Percentiles rank a stretch among this genome's conserved stretches.
Conservation (phyloP, 2,329 filamentous ascomycete species). For the Rhytidhysteron rufulum region DNA sequence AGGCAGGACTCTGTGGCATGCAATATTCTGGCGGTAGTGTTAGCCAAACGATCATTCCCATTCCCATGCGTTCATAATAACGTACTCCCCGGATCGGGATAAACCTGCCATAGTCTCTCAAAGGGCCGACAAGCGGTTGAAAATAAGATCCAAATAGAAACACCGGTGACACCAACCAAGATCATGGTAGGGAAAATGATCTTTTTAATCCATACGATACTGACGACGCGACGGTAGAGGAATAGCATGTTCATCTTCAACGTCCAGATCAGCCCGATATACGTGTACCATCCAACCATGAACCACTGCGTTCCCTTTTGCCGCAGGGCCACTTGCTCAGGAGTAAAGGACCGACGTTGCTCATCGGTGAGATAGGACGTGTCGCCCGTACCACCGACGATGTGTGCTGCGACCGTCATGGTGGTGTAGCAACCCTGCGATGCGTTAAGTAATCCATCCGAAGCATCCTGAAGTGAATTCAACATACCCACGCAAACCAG, state of each 20-base stretch:
- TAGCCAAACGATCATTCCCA: too few species aligned
- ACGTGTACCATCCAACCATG: constrained; percentile 30
- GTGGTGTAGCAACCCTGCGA: constrained; percentile 12
- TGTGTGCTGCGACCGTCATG: constrained; percentile 18
- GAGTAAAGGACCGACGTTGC: constrained; percentile 27
- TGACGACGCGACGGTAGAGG: constrained; percentile 37
- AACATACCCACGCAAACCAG: constrained; percentile 23
- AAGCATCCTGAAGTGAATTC: constrained; percentile 2
- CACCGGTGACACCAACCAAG: constrained; percentile 20
- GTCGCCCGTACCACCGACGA: constrained; percentile 25
- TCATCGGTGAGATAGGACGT: constrained; percentile 29
- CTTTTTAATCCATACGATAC: constrained; percentile 32
- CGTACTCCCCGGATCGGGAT: constrained; percentile 37
- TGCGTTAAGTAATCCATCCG: not conserved
- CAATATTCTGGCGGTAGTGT: too few species aligned
- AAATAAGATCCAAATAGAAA: constrained; percentile 19
- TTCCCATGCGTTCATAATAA: not conserved
- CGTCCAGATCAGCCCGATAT: constrained; percentile 37
- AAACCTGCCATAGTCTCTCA: constrained; percentile 32
- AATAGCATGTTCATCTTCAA: constrained; percentile 43
- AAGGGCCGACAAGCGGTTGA: constrained; percentile 31
- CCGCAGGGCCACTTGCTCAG: constrained; percentile 22
- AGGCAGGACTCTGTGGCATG: constrained; percentile 28
- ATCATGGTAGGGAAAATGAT: constrained; percentile 35
- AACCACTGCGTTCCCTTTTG: constrained; percentile 35